Evolutionary conservation across 805 yeast species (phyloP), one percentile per base, ranked within the genome.

Genomic region (Zygoascus flipseniorum): DNA sequence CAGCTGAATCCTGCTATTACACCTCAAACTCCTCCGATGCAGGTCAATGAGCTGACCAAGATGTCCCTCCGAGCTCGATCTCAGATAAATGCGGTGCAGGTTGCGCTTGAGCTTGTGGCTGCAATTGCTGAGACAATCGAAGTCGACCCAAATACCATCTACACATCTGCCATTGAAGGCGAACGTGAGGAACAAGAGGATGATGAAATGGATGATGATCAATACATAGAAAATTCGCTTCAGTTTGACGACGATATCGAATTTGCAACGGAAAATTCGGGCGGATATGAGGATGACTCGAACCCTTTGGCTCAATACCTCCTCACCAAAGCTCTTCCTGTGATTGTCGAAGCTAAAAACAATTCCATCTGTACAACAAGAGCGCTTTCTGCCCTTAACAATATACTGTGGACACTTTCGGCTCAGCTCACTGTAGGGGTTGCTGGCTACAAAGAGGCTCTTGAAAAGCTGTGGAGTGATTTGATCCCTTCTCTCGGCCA

Each of bases 51-150:
- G 14, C 13, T 47, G 14, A 16, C 48, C 54, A 59, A 47, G 56
- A 23, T 46, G 5, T 60, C 58, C n/a, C 48, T 58, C 13, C 52
- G 44, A 5, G 62, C 61, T 19, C 74, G 77, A 52, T 62, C 68
- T 8, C 63, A 63, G 49, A 68, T 85, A 48, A 83, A 83, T 58
- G 75, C 86, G 3, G 70, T 86, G 20, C 95, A 88, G 60, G 75
- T 84, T 0, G 74, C 85, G 0, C 69, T 90, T 20, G 98, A 92
- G 65, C 66, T 92, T 32, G 72, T 88, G 23, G 81, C 97, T 1
- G 85, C 90, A 1, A 72, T 83, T 6, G 77, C 85, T 60, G 97
- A 89, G 65, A 68, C 72, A 31, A 60, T 75, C 8, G 78, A 79
- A 13, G 54, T 59, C 14, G 61, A 54, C 31, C 61, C 60, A 2